These are phyloP conservation scores for Botrytis fragariae DNA, from an alignment of 2,329 filamentous ascomycete species.

Conservation along the genomic window DNA sequence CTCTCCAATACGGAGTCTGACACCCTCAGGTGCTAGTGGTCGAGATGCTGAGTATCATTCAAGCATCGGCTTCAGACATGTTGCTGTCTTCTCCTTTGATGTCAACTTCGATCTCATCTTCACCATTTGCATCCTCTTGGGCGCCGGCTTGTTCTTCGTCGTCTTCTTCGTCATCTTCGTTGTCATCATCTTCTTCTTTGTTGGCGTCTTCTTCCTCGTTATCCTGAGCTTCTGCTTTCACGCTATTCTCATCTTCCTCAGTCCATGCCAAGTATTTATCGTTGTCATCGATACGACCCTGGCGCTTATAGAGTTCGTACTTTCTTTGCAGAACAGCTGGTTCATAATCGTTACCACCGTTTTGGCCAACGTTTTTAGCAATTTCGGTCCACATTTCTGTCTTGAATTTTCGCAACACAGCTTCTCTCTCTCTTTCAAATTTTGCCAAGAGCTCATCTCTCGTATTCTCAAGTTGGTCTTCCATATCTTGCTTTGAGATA, in stretches of 20 bases:
- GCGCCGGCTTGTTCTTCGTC: background rate
- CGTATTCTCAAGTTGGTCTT: background rate
- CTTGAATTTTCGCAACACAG: background rate
- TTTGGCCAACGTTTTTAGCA: background rate
- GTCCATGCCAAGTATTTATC: background rate
- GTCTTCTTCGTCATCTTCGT: background rate
- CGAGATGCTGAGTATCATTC: background rate
- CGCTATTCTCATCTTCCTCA: background rate
- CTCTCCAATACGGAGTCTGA: no score
- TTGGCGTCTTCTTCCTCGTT: background rate
- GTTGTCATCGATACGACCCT: background rate
- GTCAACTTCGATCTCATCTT: background rate
- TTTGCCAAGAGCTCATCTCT: background rate
- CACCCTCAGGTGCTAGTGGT: background rate
- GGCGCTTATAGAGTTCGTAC: background rate
- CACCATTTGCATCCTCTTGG: background rate
- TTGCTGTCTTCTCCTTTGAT: background rate
- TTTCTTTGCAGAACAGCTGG: background rate
- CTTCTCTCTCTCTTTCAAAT: background rate
- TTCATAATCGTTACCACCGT: constrained; percentile 1
- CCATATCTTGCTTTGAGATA: background rate
- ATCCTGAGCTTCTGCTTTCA: background rate
- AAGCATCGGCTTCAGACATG: background rate
- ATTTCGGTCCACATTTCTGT: background rate
- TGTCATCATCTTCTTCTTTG: background rate